Base-by-base conservation (phyloP, 2,329 filamentous ascomycete genomes). In the Epichloe uncinata region DNA sequence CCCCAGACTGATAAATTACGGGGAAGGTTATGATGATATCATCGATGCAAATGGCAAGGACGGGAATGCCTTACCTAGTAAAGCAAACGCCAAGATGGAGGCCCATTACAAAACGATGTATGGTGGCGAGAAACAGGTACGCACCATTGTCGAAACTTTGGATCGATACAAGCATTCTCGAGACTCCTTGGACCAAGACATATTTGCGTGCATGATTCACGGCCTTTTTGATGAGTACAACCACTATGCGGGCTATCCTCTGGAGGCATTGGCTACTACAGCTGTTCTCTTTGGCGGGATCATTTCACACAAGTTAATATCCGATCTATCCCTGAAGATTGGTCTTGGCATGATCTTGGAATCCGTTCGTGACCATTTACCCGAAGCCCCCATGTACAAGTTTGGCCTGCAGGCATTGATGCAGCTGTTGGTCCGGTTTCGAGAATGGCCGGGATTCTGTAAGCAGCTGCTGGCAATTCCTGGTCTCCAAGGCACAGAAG, bases 71-170 rank as follows among this genome's bases (percentile, higher is more conserved):
- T 75, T 98, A 1, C 84, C 90, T 0, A 74, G 78, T 18, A 81
- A 82, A 20, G 87, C 91, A 49, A 90, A 95, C 57, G 81, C 78
- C 55, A 87, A 88, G 64, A 98, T 98, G 93, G 90, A 97, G 61
- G 88, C 96, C 57, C 84, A 95, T 55, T 98, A 96, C 66, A 96
- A 95, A 67, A 87, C 87, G 61, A 97, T 98, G 90, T 98, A 98
- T 63, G 86, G 87, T 56, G 85, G 87, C 56, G 88, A 96, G 57
- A 81, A 90, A 18, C 84, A 91, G 54, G 86, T 96, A 16, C 81
- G 87, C 50, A 81, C 87, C 49, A 86, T 98, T 55, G 85, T 98
- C 47, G 82, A 86, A 54, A 79, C 88, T 38, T 78, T 98, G 60
- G 83, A 88, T 55, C 78, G 79, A 50, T 95, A 95, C 70, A 97